Percentiles rank a stretch among this genome's conserved stretches.
Evolutionary conservation across 345 rosid genomes (phyloP).

Genomic region (Hibiscus mutabilis): DNA sequence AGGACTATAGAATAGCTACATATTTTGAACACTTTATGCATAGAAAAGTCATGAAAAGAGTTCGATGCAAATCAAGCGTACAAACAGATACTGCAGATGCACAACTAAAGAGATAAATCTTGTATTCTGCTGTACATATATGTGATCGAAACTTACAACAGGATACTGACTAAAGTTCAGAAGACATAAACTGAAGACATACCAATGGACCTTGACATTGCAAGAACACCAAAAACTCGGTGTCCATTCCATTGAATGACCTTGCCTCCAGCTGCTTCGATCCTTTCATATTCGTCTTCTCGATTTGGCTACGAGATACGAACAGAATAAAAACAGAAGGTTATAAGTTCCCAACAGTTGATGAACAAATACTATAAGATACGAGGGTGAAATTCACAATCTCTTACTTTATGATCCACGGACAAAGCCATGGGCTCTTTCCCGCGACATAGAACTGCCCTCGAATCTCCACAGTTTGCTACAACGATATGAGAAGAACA

Average conservation of each 20-base stretch:
- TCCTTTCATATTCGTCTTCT: conserved; percentile 89
- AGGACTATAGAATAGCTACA: neutral
- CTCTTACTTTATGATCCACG: conserved; percentile 81
- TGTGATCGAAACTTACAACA: too few relatives aligned
- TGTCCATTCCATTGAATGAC: conserved; percentile 97
- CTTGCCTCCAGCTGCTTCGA: conserved; percentile 95
- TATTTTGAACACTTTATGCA: neutral
- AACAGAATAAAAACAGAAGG: neutral
- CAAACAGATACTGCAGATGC: neutral
- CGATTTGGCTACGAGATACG: conserved; percentile 67
- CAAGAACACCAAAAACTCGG: conserved; percentile 96
- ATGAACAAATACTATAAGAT: conserved; percentile 1
- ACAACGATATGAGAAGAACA: conserved; percentile 82
- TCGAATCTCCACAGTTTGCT: conserved; percentile 93
- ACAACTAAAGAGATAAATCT: too few relatives aligned
- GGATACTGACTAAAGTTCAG: neutral
- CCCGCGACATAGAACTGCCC: conserved; percentile 90
- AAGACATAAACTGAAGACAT: conserved; percentile 27
- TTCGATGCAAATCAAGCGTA: neutral
- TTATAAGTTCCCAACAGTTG: neutral
- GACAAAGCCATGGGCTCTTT: conserved; percentile 88
- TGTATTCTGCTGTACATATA: too few relatives aligned
- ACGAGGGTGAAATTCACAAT: neutral
- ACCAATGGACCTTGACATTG: conserved; percentile 98
- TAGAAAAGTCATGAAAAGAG: neutral